These are phyloP conservation scores for Arthroderma sp. DNA, from an alignment of 2,329 filamentous ascomycete genomes.

Conservation along the genomic window DNA sequence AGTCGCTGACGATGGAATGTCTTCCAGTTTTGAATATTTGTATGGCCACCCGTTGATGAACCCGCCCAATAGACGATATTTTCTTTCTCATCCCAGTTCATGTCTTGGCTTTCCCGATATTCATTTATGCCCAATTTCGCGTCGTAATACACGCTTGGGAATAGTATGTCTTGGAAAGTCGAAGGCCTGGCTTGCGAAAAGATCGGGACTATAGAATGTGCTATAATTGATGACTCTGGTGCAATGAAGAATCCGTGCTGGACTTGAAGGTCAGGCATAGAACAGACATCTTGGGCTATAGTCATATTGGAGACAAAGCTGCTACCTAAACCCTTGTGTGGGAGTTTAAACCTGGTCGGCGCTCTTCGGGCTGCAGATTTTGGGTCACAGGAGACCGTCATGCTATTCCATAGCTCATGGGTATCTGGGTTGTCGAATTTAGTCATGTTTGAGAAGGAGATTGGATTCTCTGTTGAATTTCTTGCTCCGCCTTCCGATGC, in stretches of 20 bases:
- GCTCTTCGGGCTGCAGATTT: constrained; percentile 10
- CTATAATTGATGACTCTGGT: constrained; percentile 9
- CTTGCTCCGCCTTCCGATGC: not conserved
- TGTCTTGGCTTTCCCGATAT: constrained; percentile 33
- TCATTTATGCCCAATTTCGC: constrained; percentile 23
- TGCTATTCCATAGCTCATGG: constrained; percentile 10
- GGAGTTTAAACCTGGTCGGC: constrained; percentile 3
- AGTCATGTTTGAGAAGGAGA: not conserved
- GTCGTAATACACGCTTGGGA: constrained; percentile 40
- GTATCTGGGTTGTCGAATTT: constrained; percentile 1
- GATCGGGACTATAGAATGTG: constrained; percentile 14
- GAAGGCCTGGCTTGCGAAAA: constrained; percentile 14
- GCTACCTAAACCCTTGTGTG: not conserved
- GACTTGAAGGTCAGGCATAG: constrained; percentile 3
- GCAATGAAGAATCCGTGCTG: constrained; percentile 4
- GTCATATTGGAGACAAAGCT: constrained; percentile 7
- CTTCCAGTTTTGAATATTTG: constrained; percentile 28
- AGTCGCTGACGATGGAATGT: constrained; percentile 37
- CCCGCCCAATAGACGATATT: constrained; percentile 46
- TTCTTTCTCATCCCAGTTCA: constrained; percentile 39
- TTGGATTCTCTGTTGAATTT: not conserved
- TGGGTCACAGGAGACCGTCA: constrained; percentile 12
- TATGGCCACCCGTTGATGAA: constrained; percentile 41
- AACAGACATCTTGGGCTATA: constrained; percentile 5
- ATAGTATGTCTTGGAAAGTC: constrained; percentile 34